Base-by-base conservation (phyloP, 1,284 basidiomycete genomes). In the Cyathus olla region DNA sequence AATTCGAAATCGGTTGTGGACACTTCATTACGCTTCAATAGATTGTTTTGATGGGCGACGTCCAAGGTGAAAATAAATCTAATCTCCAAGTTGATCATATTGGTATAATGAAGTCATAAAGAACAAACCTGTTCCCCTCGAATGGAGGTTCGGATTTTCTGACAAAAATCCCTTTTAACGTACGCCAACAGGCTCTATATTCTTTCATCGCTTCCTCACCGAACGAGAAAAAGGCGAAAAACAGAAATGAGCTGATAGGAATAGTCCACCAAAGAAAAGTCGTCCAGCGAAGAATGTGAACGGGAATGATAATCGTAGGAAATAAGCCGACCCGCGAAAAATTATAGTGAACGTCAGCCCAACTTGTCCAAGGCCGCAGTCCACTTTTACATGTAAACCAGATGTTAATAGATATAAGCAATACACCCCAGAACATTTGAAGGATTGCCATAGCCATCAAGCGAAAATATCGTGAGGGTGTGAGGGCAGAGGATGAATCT, bases 361-460 rank as follows among this genome's bases (percentile, higher is more conserved):
- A 83, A 37, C 63, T 72, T 28, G 72, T 72, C 76, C 77, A 83
- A 3, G 78, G 79, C n/a, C 60, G 65, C 15, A 76, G 35, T 8
- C 35, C 35, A 37, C 17, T 37, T 37, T 37, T 37, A 17, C 35
- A 64, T 37, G 67, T 67, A 61, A 74, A 59, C 44, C 68, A 76
- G n/a, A 75, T 50, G 49, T 69, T 75, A 54, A 70, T 67, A 24
- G 74, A 54, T 29, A 73, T 73, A 17, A 81, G 55, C 9, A 73
- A 66, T 28, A 76, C 61, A 9, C 72, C 73, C 59, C 70, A 76
- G 17, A 76, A 15, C 68, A 83, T 81, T 57, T 83, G 80, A 50
- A 76, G 66, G 31, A 75, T 57, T 2, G 86, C 79, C 51, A 89
- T 71, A 3, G 76, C 72, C 66, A 88, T 83, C n/a, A 89, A 78